phyloP scores from a whole-genome alignment of 2,329 filamentous ascomycete genomes.

The Monosporascus sp. region DNA sequence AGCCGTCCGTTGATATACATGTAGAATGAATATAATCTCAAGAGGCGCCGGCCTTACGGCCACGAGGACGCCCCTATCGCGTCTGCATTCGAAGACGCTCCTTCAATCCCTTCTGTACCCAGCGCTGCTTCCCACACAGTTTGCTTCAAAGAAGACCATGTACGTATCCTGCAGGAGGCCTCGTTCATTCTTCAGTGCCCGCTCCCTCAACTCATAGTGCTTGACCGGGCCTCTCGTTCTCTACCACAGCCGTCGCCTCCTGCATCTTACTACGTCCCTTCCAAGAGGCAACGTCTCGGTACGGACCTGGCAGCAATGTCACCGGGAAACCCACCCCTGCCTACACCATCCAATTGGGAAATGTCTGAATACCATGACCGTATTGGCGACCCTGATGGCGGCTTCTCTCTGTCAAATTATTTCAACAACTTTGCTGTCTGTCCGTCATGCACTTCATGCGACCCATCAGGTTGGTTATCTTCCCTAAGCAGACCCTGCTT shows the following conservation, averaged over 20 bases:
- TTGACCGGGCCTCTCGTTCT: conserved; percentile 25
- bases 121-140: conserved; percentile 15
- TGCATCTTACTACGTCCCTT: conserved; percentile 17
- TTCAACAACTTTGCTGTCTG: conserved; percentile 30
- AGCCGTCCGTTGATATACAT: conserved; percentile 28
- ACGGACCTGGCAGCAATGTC: conserved; percentile 21
- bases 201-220: conserved; percentile 22
- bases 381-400: conserved; percentile 5
- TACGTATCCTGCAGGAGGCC: conserved; percentile 30
- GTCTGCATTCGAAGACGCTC: conserved; percentile 29
- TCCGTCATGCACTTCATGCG: conserved; percentile 29
- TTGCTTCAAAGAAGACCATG: conserved; percentile 21
- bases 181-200: conserved; percentile 28
- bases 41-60: conserved; percentile 39
- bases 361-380: conserved; percentile 9
- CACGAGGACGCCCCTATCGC: conserved; percentile 32
- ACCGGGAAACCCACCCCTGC: conserved; percentile 17
- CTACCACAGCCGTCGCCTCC: conserved; percentile 28
- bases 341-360: conserved; percentile 14
- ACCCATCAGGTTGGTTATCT: conserved; percentile 29
- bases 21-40: conserved; percentile 34
- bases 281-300: conserved; percentile 20
- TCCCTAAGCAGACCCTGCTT: conserved; percentile 3
- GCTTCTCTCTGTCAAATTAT: conserved; percentile 26
- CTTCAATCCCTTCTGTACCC: conserved; percentile 21